Base-by-base conservation (phyloP, 805 yeast genomes). In the Yarrowia yakushimensis region DNA sequence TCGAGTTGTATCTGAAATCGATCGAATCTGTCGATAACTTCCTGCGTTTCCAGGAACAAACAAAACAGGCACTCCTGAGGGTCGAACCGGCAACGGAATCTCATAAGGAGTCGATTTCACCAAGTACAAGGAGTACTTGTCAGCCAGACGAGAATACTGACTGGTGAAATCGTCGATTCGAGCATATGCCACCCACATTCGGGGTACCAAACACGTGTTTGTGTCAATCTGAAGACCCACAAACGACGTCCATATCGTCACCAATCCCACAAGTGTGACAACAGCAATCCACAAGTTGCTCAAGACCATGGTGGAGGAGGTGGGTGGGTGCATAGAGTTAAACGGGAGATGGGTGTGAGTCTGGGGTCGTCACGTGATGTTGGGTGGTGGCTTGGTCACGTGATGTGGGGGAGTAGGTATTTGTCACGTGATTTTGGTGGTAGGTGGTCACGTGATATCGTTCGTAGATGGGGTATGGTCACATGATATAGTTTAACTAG, bases 21-120 rank as follows among this genome's bases (percentile, higher is more conserved):
- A 69, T 67, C 12, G 65, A 64, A 36, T 65, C 73, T 94, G 99
- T 67, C 84, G 82, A 72, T 84, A 91, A 63, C 94, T 86, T 1
- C 99, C 99, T 0, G 99, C 99, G 71, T 96, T 94, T 0, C 99
- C 99, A 0, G 99, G 99, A 39, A 94, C 87, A 73, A 94, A 94
- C 17, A 94, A 76, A 1, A 90, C 91, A 0, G 99, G 99, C 1
- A 88, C 81, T 0, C 98, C 98, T 62, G 69, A 69, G 0, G 96
- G 79, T 70, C 4, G 18, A 12, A 5, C 62, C 65, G 4, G 65
- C 60, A 10, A 48, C 52, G 52, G 61, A 9, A 25, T 63, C 37
- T 31, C 63, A 20, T 65, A 60, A 12, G 64, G 60, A 9, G 50
- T 94, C 70, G 96, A 99, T 62, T 97, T 76, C 74, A 93, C 94